These are phyloP conservation scores for Kodamaea sp. DNA, from an alignment of 1,139 yeast genomes.

Conservation along the genomic window DNA sequence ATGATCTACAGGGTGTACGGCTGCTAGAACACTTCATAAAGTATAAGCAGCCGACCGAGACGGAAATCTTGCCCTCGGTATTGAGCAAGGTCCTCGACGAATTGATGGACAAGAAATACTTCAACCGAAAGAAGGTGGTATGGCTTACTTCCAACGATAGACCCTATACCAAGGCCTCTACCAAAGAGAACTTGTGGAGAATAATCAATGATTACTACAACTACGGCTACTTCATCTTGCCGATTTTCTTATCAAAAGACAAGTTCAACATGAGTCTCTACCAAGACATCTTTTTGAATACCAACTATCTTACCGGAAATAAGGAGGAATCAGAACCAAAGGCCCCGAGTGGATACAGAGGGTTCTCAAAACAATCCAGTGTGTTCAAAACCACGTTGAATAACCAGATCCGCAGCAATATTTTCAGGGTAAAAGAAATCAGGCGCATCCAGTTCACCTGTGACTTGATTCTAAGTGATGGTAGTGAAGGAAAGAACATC, in stretches of 20 bases:
- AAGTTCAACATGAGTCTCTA: conserved; percentile 54
- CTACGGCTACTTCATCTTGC: conserved; percentile 39
- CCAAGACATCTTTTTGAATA: conserved; percentile 55
- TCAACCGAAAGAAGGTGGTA: conserved; percentile 37
- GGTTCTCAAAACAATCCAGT: conserved; percentile 11
- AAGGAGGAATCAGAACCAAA: conserved; percentile 11
- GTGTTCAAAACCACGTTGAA: conserved; percentile 38
- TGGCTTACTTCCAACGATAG: conserved; percentile 47
- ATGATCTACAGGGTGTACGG: conserved; percentile 24
- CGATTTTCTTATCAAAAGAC: conserved; percentile 53
- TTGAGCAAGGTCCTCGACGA: conserved; percentile 37
- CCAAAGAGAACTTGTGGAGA: conserved; percentile 50
- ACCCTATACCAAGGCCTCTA: conserved; percentile 30
- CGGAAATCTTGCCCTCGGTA: conserved; percentile 25
- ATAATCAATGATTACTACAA: conserved; percentile 54
- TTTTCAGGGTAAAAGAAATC: conserved; percentile 60
- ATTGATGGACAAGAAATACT: conserved; percentile 30
- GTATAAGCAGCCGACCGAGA: conserved; percentile 11
- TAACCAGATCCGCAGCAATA: conserved; percentile 47
- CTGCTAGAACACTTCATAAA: conserved; percentile 19
- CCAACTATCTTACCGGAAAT: conserved; percentile 29
- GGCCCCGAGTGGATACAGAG: conserved; percentile 9
- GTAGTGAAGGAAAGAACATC: conserved; percentile 17
- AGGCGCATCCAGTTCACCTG: conserved; percentile 65
- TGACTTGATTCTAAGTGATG: conserved; percentile 48